Evolutionary conservation across 2,329 filamentous ascomycete genomes (phyloP).

Genomic region (Aspergillus neotritici): DNA sequence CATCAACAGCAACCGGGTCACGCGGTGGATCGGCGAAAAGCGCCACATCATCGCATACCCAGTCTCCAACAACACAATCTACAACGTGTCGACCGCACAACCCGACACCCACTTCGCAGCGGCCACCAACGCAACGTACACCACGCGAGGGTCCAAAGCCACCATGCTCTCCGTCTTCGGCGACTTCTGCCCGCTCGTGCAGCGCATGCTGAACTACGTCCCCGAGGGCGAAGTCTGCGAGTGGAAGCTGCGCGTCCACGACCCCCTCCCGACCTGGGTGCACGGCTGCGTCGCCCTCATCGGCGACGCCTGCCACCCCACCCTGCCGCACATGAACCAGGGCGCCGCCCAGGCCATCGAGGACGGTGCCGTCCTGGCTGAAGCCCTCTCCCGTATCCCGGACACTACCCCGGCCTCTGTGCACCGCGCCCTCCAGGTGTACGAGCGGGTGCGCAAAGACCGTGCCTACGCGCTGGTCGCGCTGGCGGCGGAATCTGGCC

Average conservation of each 20-base stretch:
- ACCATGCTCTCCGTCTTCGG: slow-evolving; percentile 56
- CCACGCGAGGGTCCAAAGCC: slow-evolving; percentile 55
- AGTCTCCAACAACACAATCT: slow-evolving; percentile 57
- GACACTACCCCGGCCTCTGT: slow-evolving; percentile 44
- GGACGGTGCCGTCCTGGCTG: slow-evolving; percentile 54
- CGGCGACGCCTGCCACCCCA: slow-evolving; percentile 59
- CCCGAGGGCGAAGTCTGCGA: slow-evolving; percentile 62
- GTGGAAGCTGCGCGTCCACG: slow-evolving; percentile 60
- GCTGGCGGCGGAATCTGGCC: slow-evolving; percentile 50
- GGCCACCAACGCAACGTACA: slow-evolving; percentile 57
- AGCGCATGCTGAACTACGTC: slow-evolving; percentile 56
- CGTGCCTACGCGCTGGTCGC: slow-evolving; percentile 54
- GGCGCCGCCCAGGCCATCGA: slow-evolving; percentile 62
- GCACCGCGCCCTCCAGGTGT: slow-evolving; percentile 50
- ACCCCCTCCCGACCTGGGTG: slow-evolving; percentile 59
- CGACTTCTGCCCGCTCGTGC: slow-evolving; percentile 58
- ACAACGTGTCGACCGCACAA: slow-evolving; percentile 61
- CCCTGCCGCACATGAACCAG: slow-evolving; percentile 59
- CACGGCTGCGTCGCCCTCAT: slow-evolving; percentile 49
- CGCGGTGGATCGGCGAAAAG: slow-evolving; percentile 61
- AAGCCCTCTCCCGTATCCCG: slow-evolving; percentile 47
- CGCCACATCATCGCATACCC: slow-evolving; percentile 65
- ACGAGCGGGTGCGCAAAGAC: slow-evolving; percentile 52
- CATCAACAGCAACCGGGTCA: slow-evolving; percentile 52
- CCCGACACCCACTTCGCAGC: slow-evolving; percentile 56